A percentile compares a stretch with the other conserved stretches of the same genome.
Conservation (phyloP, 352 stramenopile species). For the Thraustotheca clavata region DNA sequence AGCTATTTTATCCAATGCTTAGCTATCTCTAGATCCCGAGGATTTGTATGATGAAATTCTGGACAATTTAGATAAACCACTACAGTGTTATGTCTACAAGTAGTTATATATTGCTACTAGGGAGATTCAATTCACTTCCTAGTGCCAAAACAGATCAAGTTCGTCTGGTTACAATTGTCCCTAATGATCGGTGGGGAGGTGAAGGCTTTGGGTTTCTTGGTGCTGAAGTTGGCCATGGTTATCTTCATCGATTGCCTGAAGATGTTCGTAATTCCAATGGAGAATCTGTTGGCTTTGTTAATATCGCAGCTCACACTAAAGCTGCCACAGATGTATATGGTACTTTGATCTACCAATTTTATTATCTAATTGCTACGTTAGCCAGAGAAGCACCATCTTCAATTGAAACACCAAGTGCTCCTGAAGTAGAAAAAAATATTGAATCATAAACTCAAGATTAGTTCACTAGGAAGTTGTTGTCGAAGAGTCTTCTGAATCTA, state of each 20-base stretch:
- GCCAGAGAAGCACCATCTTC: no score
- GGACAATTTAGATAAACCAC: constrained; percentile 83
- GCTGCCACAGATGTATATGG: constrained; percentile 74
- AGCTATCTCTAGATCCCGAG: constrained; percentile 38
- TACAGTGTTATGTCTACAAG: constrained; percentile 98
- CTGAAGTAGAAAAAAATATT: no score
- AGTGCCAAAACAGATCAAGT: constrained; percentile 89
- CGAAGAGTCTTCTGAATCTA: no score
- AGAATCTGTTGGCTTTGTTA: constrained; percentile 71
- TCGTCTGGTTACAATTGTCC: constrained; percentile 82
- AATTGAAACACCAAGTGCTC: no score
- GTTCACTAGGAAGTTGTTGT: no score
- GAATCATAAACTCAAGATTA: no score
- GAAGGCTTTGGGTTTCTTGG: constrained; percentile 78
- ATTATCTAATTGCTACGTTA: no score
- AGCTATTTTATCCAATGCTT: background rate
- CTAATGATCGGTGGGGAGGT: constrained; percentile 81
- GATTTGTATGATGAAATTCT: constrained; percentile 88
- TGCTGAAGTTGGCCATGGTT: constrained; percentile 93
- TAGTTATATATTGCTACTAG: constrained; percentile 18
- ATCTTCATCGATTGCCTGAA: constrained; percentile 90
- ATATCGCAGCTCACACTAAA: constrained; percentile 50
- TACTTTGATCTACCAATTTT: no score
- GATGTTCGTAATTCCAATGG: constrained; percentile 44
- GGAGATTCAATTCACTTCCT: background rate